phyloP scores from a whole-genome alignment of 176 grass and related monocot genomes.

The Oryza australiensis region DNA sequence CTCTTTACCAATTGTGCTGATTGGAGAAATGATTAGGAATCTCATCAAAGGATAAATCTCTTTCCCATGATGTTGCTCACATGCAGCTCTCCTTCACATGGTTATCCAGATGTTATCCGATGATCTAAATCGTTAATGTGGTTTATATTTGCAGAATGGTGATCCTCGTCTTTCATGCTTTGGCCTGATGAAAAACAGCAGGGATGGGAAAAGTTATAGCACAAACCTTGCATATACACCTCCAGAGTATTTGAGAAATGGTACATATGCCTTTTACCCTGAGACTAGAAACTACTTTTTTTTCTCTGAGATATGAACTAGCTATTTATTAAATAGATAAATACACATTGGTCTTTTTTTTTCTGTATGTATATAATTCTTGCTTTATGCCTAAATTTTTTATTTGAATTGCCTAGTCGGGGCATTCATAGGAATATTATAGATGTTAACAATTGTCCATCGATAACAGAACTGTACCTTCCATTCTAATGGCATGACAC shows the following conservation, averaged over 20 bases:
- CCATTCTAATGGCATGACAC: background rate
- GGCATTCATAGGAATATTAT: constrained; percentile 19
- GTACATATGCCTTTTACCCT: constrained; percentile 46
- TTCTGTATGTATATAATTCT: background rate
- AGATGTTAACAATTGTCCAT: background rate
- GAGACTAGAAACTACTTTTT: background rate
- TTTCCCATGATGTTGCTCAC: background rate
- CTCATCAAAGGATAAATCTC: background rate
- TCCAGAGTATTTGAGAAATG: constrained; percentile 96
- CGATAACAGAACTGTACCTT: background rate
- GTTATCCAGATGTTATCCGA: constrained; percentile 8
- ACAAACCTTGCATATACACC: constrained; percentile 98
- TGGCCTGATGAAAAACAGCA: constrained; percentile 97
- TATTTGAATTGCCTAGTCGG: constrained; percentile 12
- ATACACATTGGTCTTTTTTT: constrained; percentile 15
- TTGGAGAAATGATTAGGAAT: background rate
- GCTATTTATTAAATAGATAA: background rate
- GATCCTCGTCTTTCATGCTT: constrained; percentile 95
- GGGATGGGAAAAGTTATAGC: constrained; percentile 98
- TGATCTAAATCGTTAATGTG: background rate
- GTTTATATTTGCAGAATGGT: constrained; percentile 66
- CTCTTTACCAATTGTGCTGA: background rate
- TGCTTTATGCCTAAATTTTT: background rate
- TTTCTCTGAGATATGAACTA: background rate
- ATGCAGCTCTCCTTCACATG: background rate